Base-by-base conservation (phyloP, 2,329 filamentous ascomycete species). In the Thielaviopsis ethacetica region DNA sequence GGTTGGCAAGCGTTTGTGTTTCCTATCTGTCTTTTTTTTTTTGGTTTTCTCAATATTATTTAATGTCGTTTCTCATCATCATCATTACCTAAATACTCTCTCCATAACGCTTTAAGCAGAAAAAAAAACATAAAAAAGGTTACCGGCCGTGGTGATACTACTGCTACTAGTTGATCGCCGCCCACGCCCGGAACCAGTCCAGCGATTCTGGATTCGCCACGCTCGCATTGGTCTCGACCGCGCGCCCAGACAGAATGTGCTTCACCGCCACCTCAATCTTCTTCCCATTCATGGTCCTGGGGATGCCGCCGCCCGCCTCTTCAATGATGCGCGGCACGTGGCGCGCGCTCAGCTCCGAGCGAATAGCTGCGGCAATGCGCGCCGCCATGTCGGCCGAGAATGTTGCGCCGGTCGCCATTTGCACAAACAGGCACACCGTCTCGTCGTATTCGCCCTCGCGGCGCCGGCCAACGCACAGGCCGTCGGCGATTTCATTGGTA, bases 261-360 rank as follows among this genome's bases (percentile, higher is more conserved):
- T 97, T 97, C 5, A 97, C 91, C 0, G 89, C 88, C 54, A 94
- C 90, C 70, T 98, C 91, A 61, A 98, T 88, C 72, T 97, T 98
- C 76, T 98, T 98, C 57, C 91, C 91, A 67, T 98, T 98, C 2
- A 84, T 84, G 17, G 93, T 97, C 64, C 91, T 84, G 0, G 91
- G 93, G 19, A 98, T 93, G 44, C 91, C 90, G 0, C 84, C 75
- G 19, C 30, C 9, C 1, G 71, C 83, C 68, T 87, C 83, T 64
- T 91, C 88, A 19, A 97, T 76, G 0, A 95, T 74, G 0, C 82
- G 85, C 0, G 91, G 91, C 0, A 97, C 90, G 73, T 98, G 93
- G 57, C 93, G 79, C 4, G 89, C 86, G 65, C 88, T 95, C 61
- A 97, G 73, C 69, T 95, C 88, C 63, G 76, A 80, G 64, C 84